Base-by-base conservation (phyloP, 2,329 filamentous ascomycete species). In the Ramularia endophylla region DNA sequence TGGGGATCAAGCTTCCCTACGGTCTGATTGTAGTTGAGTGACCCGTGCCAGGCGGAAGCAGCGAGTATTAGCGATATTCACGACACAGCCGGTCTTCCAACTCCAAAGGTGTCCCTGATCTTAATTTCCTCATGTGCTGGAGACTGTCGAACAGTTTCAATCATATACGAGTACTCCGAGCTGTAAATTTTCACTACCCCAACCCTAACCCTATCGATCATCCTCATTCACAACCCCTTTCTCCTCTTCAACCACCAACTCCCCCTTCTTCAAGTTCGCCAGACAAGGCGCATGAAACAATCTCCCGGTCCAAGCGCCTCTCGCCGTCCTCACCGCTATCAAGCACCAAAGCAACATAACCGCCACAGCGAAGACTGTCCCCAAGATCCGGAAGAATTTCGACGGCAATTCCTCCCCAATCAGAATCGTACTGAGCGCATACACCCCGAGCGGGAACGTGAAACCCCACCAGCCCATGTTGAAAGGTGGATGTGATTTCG, bases 401-500 rank as follows among this genome's bases (percentile, higher is more conserved):
- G 70, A 77, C 0, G 72, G 70, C 45, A 79, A 64, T 44, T 77
- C 71, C 22, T 65, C 61, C 1, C 69, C 74, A 41, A 74, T 60
- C 40, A 65, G 60, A 3, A 65, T 65, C 0, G 72, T 74, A 22
- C 61, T 67, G 5, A 70, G 59, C 0, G 75, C 67, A 54, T 72
- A 79, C 1, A 78, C 76, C 3, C 77, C 77, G 2, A 77, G 52
- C 0, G 76, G 77, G 48, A 80, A 80, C 0, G 71, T 76, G 44
- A 79, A 79, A 2, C 2, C 72, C 73, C 75, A 74, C 80, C 75
- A 76, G 78, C 11, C 76, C 77, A 61, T 80, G 75, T 52, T 80
- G 80, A 58, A 81, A 80, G 0, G 75, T 73, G 13, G 57, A 58
- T 20, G 58, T 56, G 22, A 58, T 62, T 32, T 65, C 61, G 36